These are phyloP conservation scores for Dactylellina leptospora DNA, from an alignment of 2,329 filamentous ascomycete species.

Conservation along the genomic window DNA sequence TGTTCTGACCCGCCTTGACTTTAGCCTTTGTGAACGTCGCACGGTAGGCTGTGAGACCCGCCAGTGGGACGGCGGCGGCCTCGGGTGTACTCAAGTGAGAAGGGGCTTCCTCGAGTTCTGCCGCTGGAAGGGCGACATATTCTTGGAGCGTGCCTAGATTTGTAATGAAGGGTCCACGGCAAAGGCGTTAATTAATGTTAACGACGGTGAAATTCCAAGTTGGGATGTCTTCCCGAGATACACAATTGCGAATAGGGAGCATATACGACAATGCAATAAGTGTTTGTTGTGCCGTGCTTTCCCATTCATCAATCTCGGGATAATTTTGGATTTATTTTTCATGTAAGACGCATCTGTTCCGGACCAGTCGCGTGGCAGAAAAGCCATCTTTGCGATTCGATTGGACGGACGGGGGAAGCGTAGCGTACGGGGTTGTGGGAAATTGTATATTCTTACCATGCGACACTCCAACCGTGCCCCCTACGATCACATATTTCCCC, in stretches of 20 bases:
- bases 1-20: slow-evolving; percentile 72
- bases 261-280: not conserved
- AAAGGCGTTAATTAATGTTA: slow-evolving; percentile 19
- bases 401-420: slow-evolving; percentile 10
- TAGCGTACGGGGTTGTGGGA: slow-evolving; percentile 3
- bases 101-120: slow-evolving; percentile 79
- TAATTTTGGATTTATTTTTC: slow-evolving; percentile 11
- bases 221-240: slow-evolving; percentile 45
- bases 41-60: slow-evolving; percentile 87
- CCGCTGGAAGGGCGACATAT: slow-evolving; percentile 72
- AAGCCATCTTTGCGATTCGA: slow-evolving; percentile 28
- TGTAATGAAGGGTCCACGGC: slow-evolving; percentile 37
- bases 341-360: slow-evolving; percentile 40
- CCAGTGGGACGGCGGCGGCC: slow-evolving; percentile 83
- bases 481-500: slow-evolving; percentile 71
- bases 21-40: slow-evolving; percentile 82
- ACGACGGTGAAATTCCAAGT: slow-evolving; percentile 44
- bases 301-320: slow-evolving; percentile 40
- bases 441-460: slow-evolving; percentile 51
- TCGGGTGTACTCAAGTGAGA: slow-evolving; percentile 75
- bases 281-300: slow-evolving; percentile 36
- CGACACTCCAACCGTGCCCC: slow-evolving; percentile 72
- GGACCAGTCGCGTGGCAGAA: slow-evolving; percentile 53
- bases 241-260: slow-evolving; percentile 24
- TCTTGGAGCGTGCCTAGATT: slow-evolving; percentile 76